phyloP scores from a whole-genome alignment of 78 protist species.

The Trichosphaerium sp. region DNA sequence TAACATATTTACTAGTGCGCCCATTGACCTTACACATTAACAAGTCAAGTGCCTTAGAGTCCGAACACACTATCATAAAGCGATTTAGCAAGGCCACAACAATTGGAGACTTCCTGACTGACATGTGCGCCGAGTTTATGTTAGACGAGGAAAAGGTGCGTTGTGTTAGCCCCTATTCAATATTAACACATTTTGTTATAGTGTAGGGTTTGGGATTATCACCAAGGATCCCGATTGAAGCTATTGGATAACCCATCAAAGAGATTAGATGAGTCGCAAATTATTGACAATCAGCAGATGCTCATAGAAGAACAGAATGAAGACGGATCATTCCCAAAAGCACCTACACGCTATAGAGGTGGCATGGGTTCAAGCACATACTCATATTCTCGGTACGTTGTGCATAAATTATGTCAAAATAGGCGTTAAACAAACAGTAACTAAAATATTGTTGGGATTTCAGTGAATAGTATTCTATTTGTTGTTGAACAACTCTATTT shows the following conservation, averaged over 20 bases:
- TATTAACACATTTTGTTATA: too few relatives aligned
- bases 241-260: slow-evolving; percentile 6
- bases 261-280: slow-evolving; percentile 7
- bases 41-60: neutral
- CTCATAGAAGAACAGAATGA: neutral
- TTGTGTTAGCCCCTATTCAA: too few relatives aligned
- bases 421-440: slow-evolving; percentile 23
- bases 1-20: neutral
- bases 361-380: neutral
- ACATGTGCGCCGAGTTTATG: slow-evolving; percentile 8
- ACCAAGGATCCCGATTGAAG: neutral
- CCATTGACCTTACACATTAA: neutral
- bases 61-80: neutral
- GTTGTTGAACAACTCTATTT: neutral
- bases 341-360: neutral
- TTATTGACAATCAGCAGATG: slow-evolving; percentile 12
- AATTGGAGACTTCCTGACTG: neutral
- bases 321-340: slow-evolving; percentile 1
- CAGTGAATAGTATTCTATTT: neutral
- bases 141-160: slow-evolving; percentile 11
- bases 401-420: neutral
- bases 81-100: neutral
- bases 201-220: slow-evolving; percentile 50
- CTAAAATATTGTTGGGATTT: slow-evolving; percentile 24
- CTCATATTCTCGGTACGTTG: neutral